phyloP scores from a whole-genome alignment of 1,284 basidiomycete genomes.

The Cutaneotrichosporon cutaneum region DNA sequence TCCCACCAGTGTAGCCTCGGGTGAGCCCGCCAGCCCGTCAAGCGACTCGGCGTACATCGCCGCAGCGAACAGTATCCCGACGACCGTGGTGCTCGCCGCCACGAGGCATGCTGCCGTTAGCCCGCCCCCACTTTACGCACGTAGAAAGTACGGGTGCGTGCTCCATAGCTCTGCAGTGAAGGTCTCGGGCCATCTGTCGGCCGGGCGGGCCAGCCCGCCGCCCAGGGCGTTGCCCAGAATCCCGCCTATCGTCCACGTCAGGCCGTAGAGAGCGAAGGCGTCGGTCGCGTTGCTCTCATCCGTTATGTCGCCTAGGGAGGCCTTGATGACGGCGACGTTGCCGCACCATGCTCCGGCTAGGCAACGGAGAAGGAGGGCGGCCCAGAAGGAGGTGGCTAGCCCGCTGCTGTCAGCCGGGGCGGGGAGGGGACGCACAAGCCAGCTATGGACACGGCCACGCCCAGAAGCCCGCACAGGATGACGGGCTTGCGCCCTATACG shows the following conservation, averaged over 20 bases:
- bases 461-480: conserved; percentile 41
- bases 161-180: conserved; percentile 51
- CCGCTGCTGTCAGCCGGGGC: conserved; percentile 30
- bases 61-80: conserved; percentile 53
- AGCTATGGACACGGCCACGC: conserved; percentile 40
- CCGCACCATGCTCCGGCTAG: conserved; percentile 47
- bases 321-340: conserved; percentile 50
- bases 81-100: conserved; percentile 46
- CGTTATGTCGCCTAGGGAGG: conserved; percentile 50
- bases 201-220: conserved; percentile 53
- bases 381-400: conserved; percentile 43
- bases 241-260: conserved; percentile 49
- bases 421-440: neutral
- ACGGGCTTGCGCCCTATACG: conserved; percentile 47
- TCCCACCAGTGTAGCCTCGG: neutral
- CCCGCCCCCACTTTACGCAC: conserved; percentile 24
- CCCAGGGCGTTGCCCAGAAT: conserved; percentile 45
- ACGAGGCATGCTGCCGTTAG: conserved; percentile 49
- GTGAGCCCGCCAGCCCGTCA: conserved; percentile 16
- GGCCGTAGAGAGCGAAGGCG: conserved; percentile 51
- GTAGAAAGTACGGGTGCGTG: conserved; percentile 55
- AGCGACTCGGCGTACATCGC: conserved; percentile 48
- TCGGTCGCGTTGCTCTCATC: conserved; percentile 51
- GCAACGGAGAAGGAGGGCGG: conserved; percentile 44
- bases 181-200: conserved; percentile 51